Evolutionary conservation across 495 filamentous ascomycete genomes (phyloP), one percentile per base, ranked within the genome.

Genomic region (Hypoxylon fuscum): DNA sequence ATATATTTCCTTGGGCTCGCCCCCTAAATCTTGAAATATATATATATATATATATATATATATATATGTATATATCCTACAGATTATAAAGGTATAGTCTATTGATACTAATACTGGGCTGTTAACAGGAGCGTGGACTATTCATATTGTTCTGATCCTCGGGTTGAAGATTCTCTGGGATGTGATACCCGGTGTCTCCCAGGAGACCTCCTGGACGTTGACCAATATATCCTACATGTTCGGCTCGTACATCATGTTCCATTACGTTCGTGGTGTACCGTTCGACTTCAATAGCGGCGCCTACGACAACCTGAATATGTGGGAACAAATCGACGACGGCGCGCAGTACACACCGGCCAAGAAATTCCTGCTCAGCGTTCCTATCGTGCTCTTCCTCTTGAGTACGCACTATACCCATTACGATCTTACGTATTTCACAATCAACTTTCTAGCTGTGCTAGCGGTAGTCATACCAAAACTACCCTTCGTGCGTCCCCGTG

Each of bases 211-310:
- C 52, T 98, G 95, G 95, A 97, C 94, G 23, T 83, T 98, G 66
- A 96, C 92, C 75, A 98, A 98, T 80, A 96, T 97, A 76, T 90
- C 92, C 51, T 98, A 98, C 82, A 98, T 97, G 93, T 87, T 93
- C 77, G 94, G 91, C 72, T 96, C 95, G 14, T 98, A 97, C 77
- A 84, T 98, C 72, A 98, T 98, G 95, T 98, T 98, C 76, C 95
- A 98, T 79, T 96, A 88, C 81, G 95, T 98, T 68, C 92, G 93
- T 71, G 95, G 95, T 72, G 92, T 98, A 48, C 95, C 95, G 12
- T 98, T 98, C 77, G 95, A 98, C 71, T 98, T 98, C 84, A 97
- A 98, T 73, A 88, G 92, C n/a, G 95, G 95, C 45, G 95, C 95
- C 57, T 98, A 97, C 80, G 95, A 98, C 77, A 97, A 98, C 72